phyloP scores from a whole-genome alignment of 2,329 filamentous ascomycete species.

The Colletotrichum orbiculare region DNA sequence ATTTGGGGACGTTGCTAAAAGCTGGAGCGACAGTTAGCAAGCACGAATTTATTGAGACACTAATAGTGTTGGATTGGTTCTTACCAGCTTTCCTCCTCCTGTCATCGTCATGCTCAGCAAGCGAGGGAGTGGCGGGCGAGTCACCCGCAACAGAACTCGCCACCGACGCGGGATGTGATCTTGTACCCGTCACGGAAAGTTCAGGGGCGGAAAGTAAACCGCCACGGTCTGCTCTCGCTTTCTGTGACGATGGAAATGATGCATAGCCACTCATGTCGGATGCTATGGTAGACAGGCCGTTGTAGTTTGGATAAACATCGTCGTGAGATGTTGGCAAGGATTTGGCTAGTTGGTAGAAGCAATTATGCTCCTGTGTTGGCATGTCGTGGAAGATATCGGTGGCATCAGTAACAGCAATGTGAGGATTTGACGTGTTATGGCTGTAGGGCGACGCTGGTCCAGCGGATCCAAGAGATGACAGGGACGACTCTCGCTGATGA shows the following conservation, averaged over 20 bases:
- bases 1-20: constrained; percentile 71
- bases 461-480: constrained; percentile 69
- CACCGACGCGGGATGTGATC: constrained; percentile 66
- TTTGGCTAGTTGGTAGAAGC: constrained; percentile 62
- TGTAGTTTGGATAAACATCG: constrained; percentile 55
- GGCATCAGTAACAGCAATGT: constrained; percentile 66
- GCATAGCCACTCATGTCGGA: constrained; percentile 53
- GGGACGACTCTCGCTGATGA: constrained; percentile 70
- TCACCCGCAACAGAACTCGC: constrained; percentile 68
- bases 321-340: constrained; percentile 47
- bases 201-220: constrained; percentile 59
- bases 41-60: constrained; percentile 3
- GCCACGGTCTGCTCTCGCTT: constrained; percentile 51
- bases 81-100: constrained; percentile 67
- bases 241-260: constrained; percentile 51
- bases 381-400: constrained; percentile 60
- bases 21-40: constrained; percentile 50
- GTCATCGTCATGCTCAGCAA: constrained; percentile 60
- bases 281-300: constrained; percentile 50
- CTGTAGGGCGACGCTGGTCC: constrained; percentile 70
- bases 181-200: constrained; percentile 51
- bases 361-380: constrained; percentile 50
- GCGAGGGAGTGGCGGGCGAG: constrained; percentile 68
- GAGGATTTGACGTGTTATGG: constrained; percentile 65
- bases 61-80: constrained; percentile 41